Evolutionary conservation across 805 yeast genomes (phyloP), one percentile per base, ranked within the genome.

Genomic region (Schizosaccharomyces japonicus): DNA sequence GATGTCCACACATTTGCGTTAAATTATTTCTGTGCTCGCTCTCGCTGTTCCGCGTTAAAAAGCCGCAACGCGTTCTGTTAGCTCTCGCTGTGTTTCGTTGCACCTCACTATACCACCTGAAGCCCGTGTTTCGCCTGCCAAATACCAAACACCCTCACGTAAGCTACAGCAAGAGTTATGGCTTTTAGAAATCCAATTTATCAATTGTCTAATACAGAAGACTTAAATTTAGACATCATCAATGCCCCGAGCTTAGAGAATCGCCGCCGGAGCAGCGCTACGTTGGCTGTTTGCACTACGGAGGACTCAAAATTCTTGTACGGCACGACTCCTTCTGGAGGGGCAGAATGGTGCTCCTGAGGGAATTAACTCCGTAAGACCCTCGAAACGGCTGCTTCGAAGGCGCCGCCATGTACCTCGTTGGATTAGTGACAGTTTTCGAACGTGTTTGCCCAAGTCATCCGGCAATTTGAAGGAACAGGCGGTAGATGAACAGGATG

Each of bases 401-500:
- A 36, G 42, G 42, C 42, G 42, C 23, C 42, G 42, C 13, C 42
- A 36, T 36, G 42, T 36, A 19, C 42, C 42, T n/a, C 42, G 42
- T 36, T 36, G 42, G 42, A 36, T 36, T 36, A 36, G 42, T 36
- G 42, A 36, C 42, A 36, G 42, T 36, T 36, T 36, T 36, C 42
- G 42, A 36, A 36, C 42, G 42, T 36, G 42, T 36, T 36, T 36
- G 42, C 42, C 42, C 26, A 36, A 21, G 25, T 27, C 42, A 17
- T 36, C 42, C 42, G 42, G 42, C 42, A 36, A 19, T 19, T 23
- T 17, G 42, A 36, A 36, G 42, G 42, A 36, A 36, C 42, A 36
- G 42, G 23, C 42, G 42, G 42, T 21, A 36, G 23, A 36, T 36
- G 42, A 36, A 36, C 27, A 21, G 42, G 42, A 36, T n/a, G 42